Evolutionary conservation across 176 grass and related monocot genomes (phyloP).

Genomic region (Zoysia pacifica): DNA sequence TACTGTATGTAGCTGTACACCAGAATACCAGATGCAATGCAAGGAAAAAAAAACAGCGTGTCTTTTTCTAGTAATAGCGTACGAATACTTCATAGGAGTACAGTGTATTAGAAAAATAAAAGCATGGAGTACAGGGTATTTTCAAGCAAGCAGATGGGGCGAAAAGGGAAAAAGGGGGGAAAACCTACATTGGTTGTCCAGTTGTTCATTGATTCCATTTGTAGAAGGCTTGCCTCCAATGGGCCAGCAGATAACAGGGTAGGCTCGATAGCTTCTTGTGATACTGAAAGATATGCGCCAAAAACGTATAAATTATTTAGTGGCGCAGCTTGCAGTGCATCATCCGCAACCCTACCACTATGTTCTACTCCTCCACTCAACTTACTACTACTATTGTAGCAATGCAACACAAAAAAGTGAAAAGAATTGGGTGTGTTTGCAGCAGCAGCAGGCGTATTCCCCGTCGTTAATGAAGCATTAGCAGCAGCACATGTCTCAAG

Average conservation of each 20-base stretch:
- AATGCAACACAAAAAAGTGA: neutral
- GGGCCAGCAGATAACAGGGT: conserved; percentile 43
- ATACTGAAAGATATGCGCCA: conserved; percentile 55
- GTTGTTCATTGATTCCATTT: conserved; percentile 51
- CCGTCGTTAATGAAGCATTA: conserved; percentile 51
- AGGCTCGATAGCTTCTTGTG: conserved; percentile 48
- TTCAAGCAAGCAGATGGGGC: neutral
- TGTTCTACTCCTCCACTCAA: neutral
- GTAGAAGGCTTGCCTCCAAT: conserved; percentile 56
- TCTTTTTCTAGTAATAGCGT: neutral
- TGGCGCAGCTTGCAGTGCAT: conserved; percentile 36
- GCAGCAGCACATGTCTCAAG: conserved; percentile 62
- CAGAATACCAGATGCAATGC: neutral
- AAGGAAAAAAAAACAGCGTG: neutral
- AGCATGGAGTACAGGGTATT: neutral
- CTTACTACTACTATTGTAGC: neutral
- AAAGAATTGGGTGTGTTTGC: conserved; percentile 4
- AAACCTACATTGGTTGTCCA: conserved; percentile 16
- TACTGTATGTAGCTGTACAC: neutral
- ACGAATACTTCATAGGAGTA: neutral
- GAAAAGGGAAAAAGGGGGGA: neutral
- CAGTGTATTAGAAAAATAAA: neutral
- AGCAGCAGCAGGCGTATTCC: conserved; percentile 24
- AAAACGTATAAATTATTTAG: conserved; percentile 49
- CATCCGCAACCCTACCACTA: conserved; percentile 34